Evolutionary conservation across 495 filamentous ascomycete genomes (phyloP).

Genomic region (Aspergillus conjunctus): DNA sequence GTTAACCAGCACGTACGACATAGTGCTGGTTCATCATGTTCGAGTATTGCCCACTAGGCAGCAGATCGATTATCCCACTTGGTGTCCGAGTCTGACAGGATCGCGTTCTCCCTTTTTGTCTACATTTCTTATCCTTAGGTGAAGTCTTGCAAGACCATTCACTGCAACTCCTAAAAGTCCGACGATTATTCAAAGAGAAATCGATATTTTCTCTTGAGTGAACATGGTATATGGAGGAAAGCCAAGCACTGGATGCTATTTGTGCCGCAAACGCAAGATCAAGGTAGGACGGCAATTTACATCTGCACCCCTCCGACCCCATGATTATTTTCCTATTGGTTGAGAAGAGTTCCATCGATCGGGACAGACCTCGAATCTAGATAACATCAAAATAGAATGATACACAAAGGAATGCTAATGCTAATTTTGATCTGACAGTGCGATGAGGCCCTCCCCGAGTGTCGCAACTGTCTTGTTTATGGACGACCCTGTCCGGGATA

Average conservation of each 20-base stretch:
- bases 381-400: no score
- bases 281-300: slow-evolving; percentile 39
- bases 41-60: neutral
- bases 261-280: slow-evolving; percentile 52
- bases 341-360: slow-evolving; percentile 5
- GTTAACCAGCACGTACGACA: no score
- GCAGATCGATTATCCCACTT: neutral
- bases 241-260: slow-evolving; percentile 50
- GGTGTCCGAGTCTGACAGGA: neutral
- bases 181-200: no score
- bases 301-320: neutral
- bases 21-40: neutral
- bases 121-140: neutral
- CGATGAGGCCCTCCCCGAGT: slow-evolving; percentile 46
- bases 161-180: neutral
- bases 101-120: no score
- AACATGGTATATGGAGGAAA: slow-evolving; percentile 52
- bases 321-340: slow-evolving; percentile 5
- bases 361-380: no score
- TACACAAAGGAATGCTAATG: no score
- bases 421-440: slow-evolving; percentile 37
- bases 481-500: slow-evolving; percentile 49
- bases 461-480: slow-evolving; percentile 46
- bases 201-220: slow-evolving; percentile 9
- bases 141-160: neutral